These are phyloP conservation scores for Rhododendron mucronatum DNA, from an alignment of 148 eudicot genomes.

Conservation along the genomic window DNA sequence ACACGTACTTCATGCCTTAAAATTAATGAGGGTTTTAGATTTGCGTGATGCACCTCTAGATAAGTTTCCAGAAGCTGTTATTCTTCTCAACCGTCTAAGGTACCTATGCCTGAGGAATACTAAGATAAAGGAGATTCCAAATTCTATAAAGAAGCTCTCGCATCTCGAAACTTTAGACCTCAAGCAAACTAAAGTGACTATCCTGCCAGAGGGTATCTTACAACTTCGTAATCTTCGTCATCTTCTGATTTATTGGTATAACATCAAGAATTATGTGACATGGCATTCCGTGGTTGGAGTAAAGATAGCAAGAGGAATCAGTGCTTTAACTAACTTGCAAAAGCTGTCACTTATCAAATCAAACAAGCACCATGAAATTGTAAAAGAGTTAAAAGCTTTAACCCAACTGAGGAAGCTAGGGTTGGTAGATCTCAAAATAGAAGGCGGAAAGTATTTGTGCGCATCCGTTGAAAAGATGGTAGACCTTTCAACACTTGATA, in stretches of 20 bases:
- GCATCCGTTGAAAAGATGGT: constrained; percentile 18
- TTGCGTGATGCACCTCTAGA: constrained; percentile 13
- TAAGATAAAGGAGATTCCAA: too few species aligned
- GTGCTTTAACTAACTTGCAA: too few species aligned
- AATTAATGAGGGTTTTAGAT: not conserved
- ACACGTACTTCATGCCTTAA: not conserved
- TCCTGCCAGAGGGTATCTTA: constrained; percentile 19
- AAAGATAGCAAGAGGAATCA: too few species aligned
- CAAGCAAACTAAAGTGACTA: constrained; percentile 12
- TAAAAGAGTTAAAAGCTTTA: constrained; percentile 10
- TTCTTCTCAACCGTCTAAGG: constrained; percentile 18
- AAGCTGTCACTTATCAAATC: too few species aligned
- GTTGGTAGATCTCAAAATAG: constrained; percentile 6
- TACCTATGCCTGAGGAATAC: not conserved
- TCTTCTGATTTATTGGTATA: not conserved
- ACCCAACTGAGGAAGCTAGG: constrained; percentile 23
- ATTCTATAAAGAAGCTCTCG: too few species aligned
- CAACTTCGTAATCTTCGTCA: not conserved
- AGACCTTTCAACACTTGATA: constrained; percentile 16
- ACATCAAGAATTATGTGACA: not conserved
- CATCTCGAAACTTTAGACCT: too few species aligned
- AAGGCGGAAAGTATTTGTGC: constrained; percentile 20
- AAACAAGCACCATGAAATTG: not conserved
- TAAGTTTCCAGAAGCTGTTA: constrained; percentile 15
- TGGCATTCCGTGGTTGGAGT: not conserved